Conservation (phyloP, 495 filamentous ascomycete species). For the Acidiella bohemica region DNA sequence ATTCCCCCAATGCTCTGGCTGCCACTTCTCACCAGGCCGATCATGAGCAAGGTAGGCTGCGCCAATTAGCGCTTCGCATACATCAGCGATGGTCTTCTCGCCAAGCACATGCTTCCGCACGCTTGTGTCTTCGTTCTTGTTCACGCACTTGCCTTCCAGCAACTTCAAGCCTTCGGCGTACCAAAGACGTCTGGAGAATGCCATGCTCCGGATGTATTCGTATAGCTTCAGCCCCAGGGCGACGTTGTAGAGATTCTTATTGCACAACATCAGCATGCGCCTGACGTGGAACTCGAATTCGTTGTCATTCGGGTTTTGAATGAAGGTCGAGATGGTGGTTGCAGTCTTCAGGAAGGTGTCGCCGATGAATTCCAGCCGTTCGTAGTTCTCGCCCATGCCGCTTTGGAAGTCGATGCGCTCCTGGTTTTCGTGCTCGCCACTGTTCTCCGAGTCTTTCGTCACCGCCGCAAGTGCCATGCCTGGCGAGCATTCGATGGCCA, state of each 20-base stretch:
- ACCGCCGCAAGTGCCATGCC: conserved; percentile 74
- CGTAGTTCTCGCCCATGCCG: conserved; percentile 96
- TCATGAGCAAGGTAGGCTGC: conserved; percentile 61
- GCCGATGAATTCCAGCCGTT: conserved; percentile 85
- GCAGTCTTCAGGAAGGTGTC: conserved; percentile 94
- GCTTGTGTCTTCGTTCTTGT: conserved; percentile 43
- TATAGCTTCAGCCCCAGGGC: conserved; percentile 53
- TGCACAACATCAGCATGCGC: conserved; percentile 85
- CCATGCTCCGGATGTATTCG: conserved; percentile 66
- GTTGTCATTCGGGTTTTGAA: conserved; percentile 57
- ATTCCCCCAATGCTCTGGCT: conserved; percentile 51
- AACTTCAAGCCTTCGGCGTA: conserved; percentile 66
- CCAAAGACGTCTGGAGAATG: conserved; percentile 68
- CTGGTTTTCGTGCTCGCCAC: conserved; percentile 49
- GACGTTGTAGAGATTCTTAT: conserved; percentile 70
- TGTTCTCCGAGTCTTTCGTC: conserved; percentile 90
- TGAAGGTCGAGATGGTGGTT: conserved; percentile 74
- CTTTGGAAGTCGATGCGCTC: conserved; percentile 61
- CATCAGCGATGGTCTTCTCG: conserved; percentile 92
- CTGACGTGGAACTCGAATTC: conserved; percentile 84
- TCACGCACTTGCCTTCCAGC: conserved; percentile 45
- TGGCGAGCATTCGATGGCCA: conserved; percentile 47
- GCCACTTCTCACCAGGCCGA: conserved; percentile 23
- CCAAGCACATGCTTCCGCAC: conserved; percentile 52
- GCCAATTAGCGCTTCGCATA: conserved; percentile 89